Evolutionary conservation across 257 asterid species (phyloP).

Genomic region (Coffea eugenioides): DNA sequence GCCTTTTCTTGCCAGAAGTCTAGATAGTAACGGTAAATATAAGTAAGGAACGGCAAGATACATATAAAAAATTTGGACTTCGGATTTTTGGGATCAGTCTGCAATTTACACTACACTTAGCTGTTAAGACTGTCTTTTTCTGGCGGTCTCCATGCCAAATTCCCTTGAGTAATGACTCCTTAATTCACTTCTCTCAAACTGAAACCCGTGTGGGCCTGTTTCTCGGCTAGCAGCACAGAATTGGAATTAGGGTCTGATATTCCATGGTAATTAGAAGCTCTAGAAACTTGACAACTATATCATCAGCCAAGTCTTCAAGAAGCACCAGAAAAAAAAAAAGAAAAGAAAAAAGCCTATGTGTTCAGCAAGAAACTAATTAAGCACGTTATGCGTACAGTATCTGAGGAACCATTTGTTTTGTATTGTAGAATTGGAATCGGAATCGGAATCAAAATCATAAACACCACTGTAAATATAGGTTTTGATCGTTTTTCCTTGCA

Average conservation of each 20-base stretch:
- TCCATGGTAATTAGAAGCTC: neutral
- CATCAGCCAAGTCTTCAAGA: neutral
- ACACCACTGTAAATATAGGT: too few relatives aligned
- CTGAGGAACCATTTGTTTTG: too few relatives aligned
- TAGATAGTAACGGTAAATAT: neutral
- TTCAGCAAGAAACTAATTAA: neutral
- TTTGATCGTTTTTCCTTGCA: too few relatives aligned
- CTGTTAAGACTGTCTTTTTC: constrained; percentile 1
- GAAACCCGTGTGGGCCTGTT: constrained; percentile 29
- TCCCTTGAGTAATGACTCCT: neutral
- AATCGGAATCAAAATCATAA: too few relatives aligned
- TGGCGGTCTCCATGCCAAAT: constrained; percentile 15
- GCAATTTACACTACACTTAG: neutral
- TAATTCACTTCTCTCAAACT: constrained; percentile 3
- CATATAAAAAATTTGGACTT: neutral
- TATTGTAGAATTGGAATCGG: too few relatives aligned
- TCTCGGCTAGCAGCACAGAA: neutral
- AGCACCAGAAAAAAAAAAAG: too few relatives aligned
- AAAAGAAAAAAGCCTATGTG: too few relatives aligned
- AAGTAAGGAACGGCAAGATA: neutral
- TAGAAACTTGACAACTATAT: constrained; percentile 1
- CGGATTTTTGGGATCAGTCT: neutral
- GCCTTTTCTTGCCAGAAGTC: neutral
- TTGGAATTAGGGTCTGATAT: neutral
- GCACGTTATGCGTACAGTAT: neutral